These are phyloP conservation scores for Coniferiporia weirii DNA, from an alignment of 1,284 basidiomycete genomes.

Conservation along the genomic window DNA sequence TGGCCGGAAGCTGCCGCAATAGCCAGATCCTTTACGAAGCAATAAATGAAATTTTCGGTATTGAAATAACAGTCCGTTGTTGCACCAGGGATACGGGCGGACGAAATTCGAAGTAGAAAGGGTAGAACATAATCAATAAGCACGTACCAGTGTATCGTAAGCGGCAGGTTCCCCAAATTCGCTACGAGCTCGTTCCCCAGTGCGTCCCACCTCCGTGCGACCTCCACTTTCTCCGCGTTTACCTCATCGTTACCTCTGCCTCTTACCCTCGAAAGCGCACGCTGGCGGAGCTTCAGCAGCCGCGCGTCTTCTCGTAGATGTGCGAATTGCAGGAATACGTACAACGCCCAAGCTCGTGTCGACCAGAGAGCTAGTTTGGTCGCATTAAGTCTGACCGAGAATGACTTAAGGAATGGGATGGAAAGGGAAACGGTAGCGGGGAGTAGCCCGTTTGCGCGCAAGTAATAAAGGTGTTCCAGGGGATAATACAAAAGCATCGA, in stretches of 20 bases:
- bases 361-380: conserved; percentile 59
- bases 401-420: conserved; percentile 31
- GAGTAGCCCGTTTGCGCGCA: conserved; percentile 59
- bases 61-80: background rate
- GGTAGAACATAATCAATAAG: background rate
- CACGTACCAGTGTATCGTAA: conserved; percentile 78
- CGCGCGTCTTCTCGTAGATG: conserved; percentile 65
- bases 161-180: conserved; percentile 72
- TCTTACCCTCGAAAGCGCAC: conserved; percentile 53
- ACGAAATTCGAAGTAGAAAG: background rate
- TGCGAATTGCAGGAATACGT: conserved; percentile 67
- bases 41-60: no score
- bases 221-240: conserved; percentile 49
- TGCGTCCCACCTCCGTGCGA: conserved; percentile 58
- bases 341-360: conserved; percentile 70
- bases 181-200: conserved; percentile 70
- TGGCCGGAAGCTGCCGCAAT: no score
- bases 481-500: conserved; percentile 81
- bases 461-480: conserved; percentile 73
- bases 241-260: conserved; percentile 34
- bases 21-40: no score
- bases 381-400: conserved; percentile 39
- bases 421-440: conserved; percentile 43
- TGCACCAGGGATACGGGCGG: background rate
- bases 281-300: conserved; percentile 48